Evolutionary conservation across 2,329 filamentous ascomycete species (phyloP).

Genomic region (Phaeosphaeria sp.): DNA sequence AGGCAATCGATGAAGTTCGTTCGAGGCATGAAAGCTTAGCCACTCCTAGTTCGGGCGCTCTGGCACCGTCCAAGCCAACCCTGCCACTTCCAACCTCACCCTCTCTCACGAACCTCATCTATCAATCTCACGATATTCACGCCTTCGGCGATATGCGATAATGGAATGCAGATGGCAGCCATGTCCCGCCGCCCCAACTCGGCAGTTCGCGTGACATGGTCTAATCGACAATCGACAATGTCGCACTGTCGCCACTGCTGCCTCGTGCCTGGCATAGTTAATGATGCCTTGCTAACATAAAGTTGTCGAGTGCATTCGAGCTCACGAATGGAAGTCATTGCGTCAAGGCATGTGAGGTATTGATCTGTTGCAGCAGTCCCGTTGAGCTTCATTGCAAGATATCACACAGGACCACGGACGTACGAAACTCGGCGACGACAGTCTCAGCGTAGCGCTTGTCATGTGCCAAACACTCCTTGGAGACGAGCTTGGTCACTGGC

Average conservation of each 20-base stretch:
- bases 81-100: slow-evolving; percentile 16
- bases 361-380: not conserved
- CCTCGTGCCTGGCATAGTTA: not conserved
- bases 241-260: not conserved
- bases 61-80: slow-evolving; percentile 18
- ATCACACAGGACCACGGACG: not conserved
- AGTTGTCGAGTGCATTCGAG: not conserved
- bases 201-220: not conserved
- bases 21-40: slow-evolving; percentile 30
- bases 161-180: not conserved
- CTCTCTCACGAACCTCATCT: not conserved
- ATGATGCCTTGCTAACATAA: not conserved
- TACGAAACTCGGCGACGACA: not conserved
- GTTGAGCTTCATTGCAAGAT: not conserved
- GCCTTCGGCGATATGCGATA: not conserved
- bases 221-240: not conserved
- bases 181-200: not conserved
- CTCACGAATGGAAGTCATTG: not conserved
- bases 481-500: not conserved
- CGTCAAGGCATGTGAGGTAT: not conserved
- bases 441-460: not conserved
- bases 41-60: slow-evolving; percentile 28
- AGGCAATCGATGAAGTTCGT: slow-evolving; percentile 38
- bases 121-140: not conserved
- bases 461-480: too few relatives aligned